A percentile compares a stretch with the other conserved stretches of the same genome.
phyloP scores from a whole-genome alignment of 1,284 basidiomycete species.

The Apiotrichum porosum region DNA sequence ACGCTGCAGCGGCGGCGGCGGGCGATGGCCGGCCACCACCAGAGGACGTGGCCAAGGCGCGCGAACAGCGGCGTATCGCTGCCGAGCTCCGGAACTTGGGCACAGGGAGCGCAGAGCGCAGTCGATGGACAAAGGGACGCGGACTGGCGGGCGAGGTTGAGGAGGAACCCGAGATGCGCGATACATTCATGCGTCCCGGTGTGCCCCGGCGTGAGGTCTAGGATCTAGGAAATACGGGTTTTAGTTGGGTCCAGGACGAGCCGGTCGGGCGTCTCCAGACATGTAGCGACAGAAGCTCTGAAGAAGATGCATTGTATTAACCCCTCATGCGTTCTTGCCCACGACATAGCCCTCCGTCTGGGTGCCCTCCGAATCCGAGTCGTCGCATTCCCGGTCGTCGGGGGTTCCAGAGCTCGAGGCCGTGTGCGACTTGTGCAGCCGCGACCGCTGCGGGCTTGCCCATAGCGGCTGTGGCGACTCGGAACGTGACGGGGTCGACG shows the following conservation, averaged over 20 bases:
- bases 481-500: too few species aligned
- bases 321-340: too few species aligned
- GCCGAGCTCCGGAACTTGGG: background rate
- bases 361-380: background rate
- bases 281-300: too few species aligned
- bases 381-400: background rate
- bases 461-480: too few species aligned
- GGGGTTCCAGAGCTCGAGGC: too few species aligned
- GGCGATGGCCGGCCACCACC: background rate
- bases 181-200: constrained; percentile 30
- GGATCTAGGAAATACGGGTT: background rate
- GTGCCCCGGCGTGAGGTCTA: constrained; percentile 22
- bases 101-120: constrained; percentile 9
- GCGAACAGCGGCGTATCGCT: background rate
- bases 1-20: too few species aligned
- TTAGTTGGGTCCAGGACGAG: too few species aligned
- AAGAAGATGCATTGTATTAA: too few species aligned
- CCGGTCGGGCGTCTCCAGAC: too few species aligned
- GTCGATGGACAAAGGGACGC: constrained; percentile 24
- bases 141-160: constrained; percentile 32
- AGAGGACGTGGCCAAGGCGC: background rate
- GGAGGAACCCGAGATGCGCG: constrained; percentile 35
- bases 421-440: background rate
- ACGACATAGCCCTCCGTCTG: background rate
- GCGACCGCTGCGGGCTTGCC: background rate